Base-by-base conservation (phyloP, 2,329 filamentous ascomycete genomes). In the Fusarium equiseti region DNA sequence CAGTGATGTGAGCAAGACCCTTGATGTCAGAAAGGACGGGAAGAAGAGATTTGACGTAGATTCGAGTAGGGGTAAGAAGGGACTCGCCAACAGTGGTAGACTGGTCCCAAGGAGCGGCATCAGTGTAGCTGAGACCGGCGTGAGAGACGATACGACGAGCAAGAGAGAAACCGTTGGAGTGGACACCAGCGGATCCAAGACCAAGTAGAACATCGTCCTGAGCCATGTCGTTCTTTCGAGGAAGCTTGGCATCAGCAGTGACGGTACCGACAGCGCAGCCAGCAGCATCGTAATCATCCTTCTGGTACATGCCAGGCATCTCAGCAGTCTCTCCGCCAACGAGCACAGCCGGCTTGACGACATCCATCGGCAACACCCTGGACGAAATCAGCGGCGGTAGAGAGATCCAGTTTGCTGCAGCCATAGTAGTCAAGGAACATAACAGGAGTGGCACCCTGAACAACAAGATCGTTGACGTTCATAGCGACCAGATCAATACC, bases 351-450 rank as follows among this genome's bases (percentile, higher is more conserved):
- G 1, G 95, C 90, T 77, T 94, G 89, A 65, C 89, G 89, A 82
- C 96, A 99, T 50, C 96, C 96, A 31, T 91, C 87, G 4, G 95
- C 94, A 5, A 99, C 94, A 69, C 96, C 95, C 77, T 94, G 89
- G 43, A 99, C 92, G 77, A 99, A 98, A n/a, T 89, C 87, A 13
- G 92, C 90, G 1, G 94, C 94, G 7, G 89, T 90, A 40, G 90
- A 85, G 11, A 95, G 88, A 73, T 97, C 90, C 24, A 99, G 88
- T 79, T 91, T 92, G 80, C 93, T 94, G 86, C 95, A 98, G 66
- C 94, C 95, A 82, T 97, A 98, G 87, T 97, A 98, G 84, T 99
- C 96, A 68, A 98, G 90, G 87, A 99, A 98, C 86, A 96, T 96
- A 71, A 98, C 87, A 4, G 96, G 95, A 74, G 96, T 93, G 15